phyloP scores from a whole-genome alignment of 306 rosid genomes.

The Casuarina equisetifolia region DNA sequence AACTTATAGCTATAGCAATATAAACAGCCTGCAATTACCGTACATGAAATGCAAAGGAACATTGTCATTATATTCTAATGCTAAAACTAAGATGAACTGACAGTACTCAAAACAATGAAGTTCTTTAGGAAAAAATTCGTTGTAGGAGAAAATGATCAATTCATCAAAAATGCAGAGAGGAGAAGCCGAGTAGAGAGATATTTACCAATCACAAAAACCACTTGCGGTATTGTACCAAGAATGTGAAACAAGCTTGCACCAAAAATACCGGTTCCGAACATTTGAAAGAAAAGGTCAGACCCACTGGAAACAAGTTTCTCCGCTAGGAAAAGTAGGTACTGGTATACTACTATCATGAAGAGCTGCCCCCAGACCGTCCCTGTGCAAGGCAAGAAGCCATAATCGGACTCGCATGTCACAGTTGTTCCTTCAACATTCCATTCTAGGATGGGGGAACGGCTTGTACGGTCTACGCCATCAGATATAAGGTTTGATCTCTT shows the following conservation, averaged over 20 bases:
- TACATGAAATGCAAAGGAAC: no score
- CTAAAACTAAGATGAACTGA: no score
- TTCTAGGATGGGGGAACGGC: not conserved
- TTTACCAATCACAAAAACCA: conserved; percentile 32
- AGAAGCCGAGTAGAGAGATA: not conserved
- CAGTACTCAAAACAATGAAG: no score
- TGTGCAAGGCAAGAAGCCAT: conserved; percentile 44
- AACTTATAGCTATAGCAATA: not conserved
- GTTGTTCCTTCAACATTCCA: conserved; percentile 7
- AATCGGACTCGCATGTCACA: conserved; percentile 41
- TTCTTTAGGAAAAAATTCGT: no score
- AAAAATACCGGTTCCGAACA: conserved; percentile 36
- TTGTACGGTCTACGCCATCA: not conserved
- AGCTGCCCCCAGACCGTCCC: conserved; percentile 31
- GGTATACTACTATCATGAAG: conserved; percentile 36
- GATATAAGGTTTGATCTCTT: conserved; percentile 9
- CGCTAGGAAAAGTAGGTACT: conserved; percentile 33
- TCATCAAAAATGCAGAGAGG: not conserved
- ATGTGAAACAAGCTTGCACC: conserved; percentile 41
- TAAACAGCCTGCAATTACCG: no score
- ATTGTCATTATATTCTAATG: no score
- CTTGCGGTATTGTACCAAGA: conserved; percentile 36
- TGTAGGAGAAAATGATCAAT: no score
- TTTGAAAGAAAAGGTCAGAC: conserved; percentile 34
- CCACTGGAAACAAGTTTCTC: conserved; percentile 24